Evolutionary conservation across 495 filamentous ascomycete genomes (phyloP).

Genomic region (Sabuloglossum arenarium): DNA sequence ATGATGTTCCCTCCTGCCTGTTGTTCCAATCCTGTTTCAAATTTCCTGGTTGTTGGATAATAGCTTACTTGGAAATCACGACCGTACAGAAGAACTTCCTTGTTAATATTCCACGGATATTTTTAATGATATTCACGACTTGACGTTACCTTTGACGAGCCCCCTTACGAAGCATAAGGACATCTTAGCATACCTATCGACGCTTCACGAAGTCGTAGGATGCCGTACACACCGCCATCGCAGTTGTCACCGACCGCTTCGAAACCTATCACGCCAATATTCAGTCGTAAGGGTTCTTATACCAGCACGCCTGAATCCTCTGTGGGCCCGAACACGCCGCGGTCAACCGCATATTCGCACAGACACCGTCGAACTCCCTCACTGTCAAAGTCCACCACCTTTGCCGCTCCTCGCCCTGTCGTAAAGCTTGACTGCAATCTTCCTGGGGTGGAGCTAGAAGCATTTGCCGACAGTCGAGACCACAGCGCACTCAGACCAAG

Average conservation of each 20-base stretch:
- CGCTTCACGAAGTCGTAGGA: conserved; percentile 16
- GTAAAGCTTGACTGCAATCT: background rate
- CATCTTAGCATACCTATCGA: background rate
- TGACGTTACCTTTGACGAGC: background rate
- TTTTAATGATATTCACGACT: conserved; percentile 1
- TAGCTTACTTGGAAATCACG: background rate
- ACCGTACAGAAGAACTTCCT: background rate
- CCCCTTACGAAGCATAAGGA: background rate
- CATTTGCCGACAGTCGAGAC: background rate
- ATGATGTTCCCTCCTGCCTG: background rate
- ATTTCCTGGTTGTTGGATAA: background rate
- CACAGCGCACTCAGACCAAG: conserved; percentile 4
- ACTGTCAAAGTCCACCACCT: background rate
- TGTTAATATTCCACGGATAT: conserved; percentile 1
- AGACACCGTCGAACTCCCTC: conserved; percentile 46
- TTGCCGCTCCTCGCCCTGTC: background rate
- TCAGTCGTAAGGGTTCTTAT: conserved; percentile 24
- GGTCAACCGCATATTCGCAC: conserved; percentile 54
- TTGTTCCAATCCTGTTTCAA: background rate
- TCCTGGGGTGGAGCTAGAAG: background rate
- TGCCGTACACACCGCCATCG: conserved; percentile 88
- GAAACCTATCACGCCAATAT: conserved; percentile 36
- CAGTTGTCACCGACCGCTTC: conserved; percentile 62
- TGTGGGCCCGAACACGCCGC: conserved; percentile 36
- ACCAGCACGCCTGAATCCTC: conserved; percentile 16